A percentile compares a stretch with the other conserved stretches of the same genome.
Evolutionary conservation across 805 yeast species (phyloP).

Genomic region (Teunomyces kruisii): DNA sequence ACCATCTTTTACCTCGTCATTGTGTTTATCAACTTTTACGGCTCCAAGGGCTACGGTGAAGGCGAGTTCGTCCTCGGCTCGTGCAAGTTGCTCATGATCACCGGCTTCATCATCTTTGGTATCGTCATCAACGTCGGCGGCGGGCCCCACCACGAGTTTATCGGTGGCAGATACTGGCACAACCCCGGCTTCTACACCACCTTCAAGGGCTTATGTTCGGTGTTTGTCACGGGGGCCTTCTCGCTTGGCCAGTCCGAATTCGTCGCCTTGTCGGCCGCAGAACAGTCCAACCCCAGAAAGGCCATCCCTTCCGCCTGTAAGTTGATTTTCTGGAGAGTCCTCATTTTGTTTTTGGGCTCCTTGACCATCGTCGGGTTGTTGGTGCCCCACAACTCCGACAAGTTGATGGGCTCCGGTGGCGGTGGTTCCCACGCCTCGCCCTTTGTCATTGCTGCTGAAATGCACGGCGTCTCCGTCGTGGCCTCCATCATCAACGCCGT

Average conservation of each 20-base stretch:
- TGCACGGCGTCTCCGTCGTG: slow-evolving; percentile 38
- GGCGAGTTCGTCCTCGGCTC: slow-evolving; percentile 42
- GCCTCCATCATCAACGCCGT: slow-evolving; percentile 44
- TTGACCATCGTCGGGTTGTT: slow-evolving; percentile 33
- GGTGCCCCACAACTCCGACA: slow-evolving; percentile 24
- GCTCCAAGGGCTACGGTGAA: slow-evolving; percentile 48
- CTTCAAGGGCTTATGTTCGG: slow-evolving; percentile 41
- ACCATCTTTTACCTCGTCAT: slow-evolving; percentile 50
- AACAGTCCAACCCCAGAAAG: slow-evolving; percentile 37
- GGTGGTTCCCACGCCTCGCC: slow-evolving; percentile 40
- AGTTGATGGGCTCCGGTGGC: slow-evolving; percentile 26
- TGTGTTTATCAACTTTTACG: slow-evolving; percentile 43
- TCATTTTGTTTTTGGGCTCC: slow-evolving; percentile 40
- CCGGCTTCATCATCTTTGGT: slow-evolving; percentile 43
- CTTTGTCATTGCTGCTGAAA: slow-evolving; percentile 41
- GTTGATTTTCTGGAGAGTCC: slow-evolving; percentile 38
- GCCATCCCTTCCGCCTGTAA: slow-evolving; percentile 43
- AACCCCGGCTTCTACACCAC: slow-evolving; percentile 38
- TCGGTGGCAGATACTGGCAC: slow-evolving; percentile 44
- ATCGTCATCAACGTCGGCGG: slow-evolving; percentile 39
- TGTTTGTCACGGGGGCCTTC: slow-evolving; percentile 41
- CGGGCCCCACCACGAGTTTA: slow-evolving; percentile 23
- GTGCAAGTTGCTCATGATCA: slow-evolving; percentile 34
- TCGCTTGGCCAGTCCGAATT: slow-evolving; percentile 43
- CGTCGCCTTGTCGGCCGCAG: slow-evolving; percentile 39